Evolutionary conservation across 2,329 filamentous ascomycete species (phyloP).

Genomic region (Xylaria sp.): DNA sequence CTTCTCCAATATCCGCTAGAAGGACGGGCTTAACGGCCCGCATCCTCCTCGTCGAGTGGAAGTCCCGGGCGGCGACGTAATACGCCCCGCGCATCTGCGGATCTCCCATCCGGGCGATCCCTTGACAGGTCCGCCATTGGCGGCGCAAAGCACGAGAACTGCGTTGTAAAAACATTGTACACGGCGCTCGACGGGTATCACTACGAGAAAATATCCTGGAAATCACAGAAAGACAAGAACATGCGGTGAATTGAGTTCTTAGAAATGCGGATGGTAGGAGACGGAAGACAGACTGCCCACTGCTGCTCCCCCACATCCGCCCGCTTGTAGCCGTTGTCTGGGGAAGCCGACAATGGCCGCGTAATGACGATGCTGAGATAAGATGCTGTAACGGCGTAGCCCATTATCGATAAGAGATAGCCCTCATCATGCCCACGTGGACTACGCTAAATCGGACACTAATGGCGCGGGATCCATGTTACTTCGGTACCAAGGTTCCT

Average conservation of each 20-base stretch:
- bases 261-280: conserved; percentile 20
- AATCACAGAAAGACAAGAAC: conserved; percentile 18
- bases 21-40: conserved; percentile 79
- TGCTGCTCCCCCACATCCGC: conserved; percentile 41
- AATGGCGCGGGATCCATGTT: conserved; percentile 26
- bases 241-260: conserved; percentile 23
- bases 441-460: neutral
- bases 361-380: neutral
- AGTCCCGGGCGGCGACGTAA: conserved; percentile 53
- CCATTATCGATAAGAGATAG: conserved; percentile 32
- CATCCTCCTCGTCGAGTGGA: conserved; percentile 61
- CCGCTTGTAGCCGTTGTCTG: conserved; percentile 45
- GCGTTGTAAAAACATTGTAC: conserved; percentile 65
- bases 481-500: conserved; percentile 30
- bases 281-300: conserved; percentile 21
- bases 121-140: conserved; percentile 61
- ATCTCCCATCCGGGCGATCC: conserved; percentile 51
- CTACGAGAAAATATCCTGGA: neutral
- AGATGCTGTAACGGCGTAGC: neutral
- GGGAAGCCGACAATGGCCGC: conserved; percentile 44
- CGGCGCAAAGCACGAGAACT: conserved; percentile 61
- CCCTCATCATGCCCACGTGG: neutral
- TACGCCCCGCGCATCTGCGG: conserved; percentile 43
- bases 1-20: conserved; percentile 87
- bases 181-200: conserved; percentile 9